Base-by-base conservation (phyloP, 1,139 yeast genomes). In the Hemisphaericaspora xylofermentans region DNA sequence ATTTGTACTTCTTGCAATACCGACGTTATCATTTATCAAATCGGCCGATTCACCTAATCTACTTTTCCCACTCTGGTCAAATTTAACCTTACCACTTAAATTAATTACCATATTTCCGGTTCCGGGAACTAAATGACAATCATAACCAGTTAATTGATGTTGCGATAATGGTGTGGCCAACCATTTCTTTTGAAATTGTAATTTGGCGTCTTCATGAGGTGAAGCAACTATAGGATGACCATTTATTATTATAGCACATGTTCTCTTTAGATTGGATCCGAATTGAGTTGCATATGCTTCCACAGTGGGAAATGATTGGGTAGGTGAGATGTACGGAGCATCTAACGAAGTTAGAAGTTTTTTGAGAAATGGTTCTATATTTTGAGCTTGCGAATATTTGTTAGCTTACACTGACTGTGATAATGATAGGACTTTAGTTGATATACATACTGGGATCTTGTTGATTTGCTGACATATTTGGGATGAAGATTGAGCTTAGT, bases 121-220 rank as follows among this genome's bases (percentile, higher is more conserved):
- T 0, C 87, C 87, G 0, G 93, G 93, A n/a, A 85, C 73, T 46
- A 79, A 64, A 54, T 85, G 94, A 39, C 78, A 75, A 57, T 85
- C 93, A 43, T 73, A 74, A 19, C 82, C 76, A 12, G 80, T 78
- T 33, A 84, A 57, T 44, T 71, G 80, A 56, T 85, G 94, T 44
- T 76, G 80, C 0, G 89, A 70, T 13, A 64, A 54, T 2, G 91
- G 91, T 12, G 81, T 66, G 14, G 69, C 62, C 22, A 80, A 62
- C 91, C 93, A 84, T 45, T 75, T 65, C 40, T 82, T 78, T 46
- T 83, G 84, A 52, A 84, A 84, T 44, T 75, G 78, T 8, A 70
- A 62, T 39, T 79, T 75, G 13, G 82, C 73, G 24, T 80, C 79
- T 33, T 54, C 48, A 38, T 58, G 49, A 9, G 70, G 64, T 33